Base-by-base conservation (phyloP, 2,329 filamentous ascomycete species). In the Chaetomium olivaceum region DNA sequence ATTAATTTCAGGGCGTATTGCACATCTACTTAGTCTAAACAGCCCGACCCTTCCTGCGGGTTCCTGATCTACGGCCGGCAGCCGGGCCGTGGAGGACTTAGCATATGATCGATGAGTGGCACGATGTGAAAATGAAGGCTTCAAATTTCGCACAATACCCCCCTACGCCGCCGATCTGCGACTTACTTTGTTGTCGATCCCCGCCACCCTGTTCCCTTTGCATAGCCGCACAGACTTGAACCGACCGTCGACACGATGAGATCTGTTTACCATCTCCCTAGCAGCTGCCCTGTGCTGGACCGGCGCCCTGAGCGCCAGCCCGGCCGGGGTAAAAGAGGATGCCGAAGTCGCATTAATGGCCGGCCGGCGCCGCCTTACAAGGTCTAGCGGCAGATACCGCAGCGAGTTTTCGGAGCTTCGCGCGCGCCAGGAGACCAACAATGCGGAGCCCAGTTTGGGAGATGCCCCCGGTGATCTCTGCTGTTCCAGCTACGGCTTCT, bases 401-500 rank as follows among this genome's bases (percentile, higher is more conserved):
- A 60, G 61, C 36, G 23, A 58, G 43, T 60, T 64, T 25, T 59
- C 64, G n/a, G 29, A 62, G 29, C 69, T 73, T 6, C 69, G 68
- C 6, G n/a, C 68, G 27, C 69, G 72, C 0, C 72, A 74, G 60
- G 55, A 2, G 62, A 61, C 12, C 65, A 59, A 19, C 64, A 61
- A 11, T 73, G 72, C 60, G 72, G 72, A 2, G n/a, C 64, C 25
- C 57, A 66, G 36, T 57, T 58, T 21, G 72, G 70, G 4, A 62
- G 60, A 11, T 74, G 72, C 61, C 50, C 50, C 69, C 0, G 66
- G 62, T 4, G 63, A 68, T 52, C 67, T 70, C 58, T 74, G 72
- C 67, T 74, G 72, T 66, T 73, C 71, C 54, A 68, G 69, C 56
- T 74, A 72, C 61, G 71, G 72, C 51, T 74, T 67, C 63, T 74